Base-by-base conservation (phyloP, 352 stramenopile genomes). In the Phytophthora constricta region DNA sequence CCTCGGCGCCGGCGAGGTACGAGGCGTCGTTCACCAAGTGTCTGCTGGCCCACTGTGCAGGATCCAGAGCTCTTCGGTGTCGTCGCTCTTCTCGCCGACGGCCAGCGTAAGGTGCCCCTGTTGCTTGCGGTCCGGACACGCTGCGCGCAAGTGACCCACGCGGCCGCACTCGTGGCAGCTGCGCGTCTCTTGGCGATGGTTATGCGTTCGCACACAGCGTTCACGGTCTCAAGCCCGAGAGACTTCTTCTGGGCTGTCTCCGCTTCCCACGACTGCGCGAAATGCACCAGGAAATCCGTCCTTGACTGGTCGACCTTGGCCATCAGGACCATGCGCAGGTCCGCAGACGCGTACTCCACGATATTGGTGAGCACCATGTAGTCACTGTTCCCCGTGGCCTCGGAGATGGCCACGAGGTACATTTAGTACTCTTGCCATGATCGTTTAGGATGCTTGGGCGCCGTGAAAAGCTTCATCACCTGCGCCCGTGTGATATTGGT, bases 341-440 rank as follows among this genome's bases (percentile, higher is more conserved):
- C 50, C 41, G 34, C 26, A 48, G 50, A 58, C 10, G 50, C 50
- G 50, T 58, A 58, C 41, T 58, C 13, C 20, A 58, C 50, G 23
- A 58, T 58, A 20, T 58, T 58, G 50, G 42, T 58, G 13, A 58
- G 50, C 5, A 58, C 50, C 50, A 34, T 4, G 22, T 58, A 48
- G 17, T 48, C 42, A 14, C 31, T 37, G 31, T 37, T 37, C 13
- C 31, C 31, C 7, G 7, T 13, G 13, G 31, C 31, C 13, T 37
- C 31, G 31, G 31, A 37, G 31, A 37, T 37, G 31, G 31, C 31
- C 31, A 37, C 31, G 7, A 37, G 13, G 31, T 37, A 37, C 31
- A 37, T 37, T 7, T 37, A 37, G 31, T 37, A 11, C 13, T 37
- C 31, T 11, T 7, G 31, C 31, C 31, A 37, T 11, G 31, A 37